phyloP scores from a whole-genome alignment of 2,329 filamentous ascomycete genomes.

The Anthostomella pinea region DNA sequence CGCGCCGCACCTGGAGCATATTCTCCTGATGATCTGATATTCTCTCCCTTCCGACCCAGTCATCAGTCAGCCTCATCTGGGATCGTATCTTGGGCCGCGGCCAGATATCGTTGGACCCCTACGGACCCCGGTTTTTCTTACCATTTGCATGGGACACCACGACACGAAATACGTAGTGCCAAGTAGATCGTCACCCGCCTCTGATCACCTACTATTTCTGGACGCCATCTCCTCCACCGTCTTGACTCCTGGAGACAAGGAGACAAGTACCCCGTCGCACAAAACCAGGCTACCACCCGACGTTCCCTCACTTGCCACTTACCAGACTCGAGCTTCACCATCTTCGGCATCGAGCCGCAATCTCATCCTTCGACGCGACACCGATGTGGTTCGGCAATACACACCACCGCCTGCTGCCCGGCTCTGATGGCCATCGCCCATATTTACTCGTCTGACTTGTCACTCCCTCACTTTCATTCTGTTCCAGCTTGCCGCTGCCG shows the following conservation, averaged over 20 bases:
- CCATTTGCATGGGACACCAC: too few relatives aligned
- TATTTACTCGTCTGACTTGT: constrained; percentile 19
- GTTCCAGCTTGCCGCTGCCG: constrained; percentile 10
- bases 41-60: too few relatives aligned
- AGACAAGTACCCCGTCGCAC: too few relatives aligned
- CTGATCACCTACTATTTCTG: constrained; percentile 28
- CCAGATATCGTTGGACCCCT: too few relatives aligned
- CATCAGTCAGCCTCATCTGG: too few relatives aligned
- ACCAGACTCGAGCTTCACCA: constrained; percentile 18
- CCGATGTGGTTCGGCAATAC: constrained; percentile 14
- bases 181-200: constrained; percentile 21
- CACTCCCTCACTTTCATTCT: constrained; percentile 21
- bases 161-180: too few relatives aligned
- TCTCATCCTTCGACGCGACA: constrained; percentile 12
- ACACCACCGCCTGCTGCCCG: constrained; percentile 12
- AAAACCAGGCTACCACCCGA: constrained; percentile 18
- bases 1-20: too few relatives aligned
- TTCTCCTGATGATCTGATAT: too few relatives aligned
- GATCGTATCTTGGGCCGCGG: too few relatives aligned
- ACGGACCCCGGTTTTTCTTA: too few relatives aligned
- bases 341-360: constrained; percentile 18
- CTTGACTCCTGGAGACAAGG: too few relatives aligned
- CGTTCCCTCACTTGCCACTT: constrained; percentile 20
- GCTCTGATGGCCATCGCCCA: constrained; percentile 24
- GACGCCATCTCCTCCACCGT: constrained; percentile 23